Evolutionary conservation across 805 yeast species (phyloP), one percentile per base, ranked within the genome.

Genomic region (Ogataea nitratoaversa): DNA sequence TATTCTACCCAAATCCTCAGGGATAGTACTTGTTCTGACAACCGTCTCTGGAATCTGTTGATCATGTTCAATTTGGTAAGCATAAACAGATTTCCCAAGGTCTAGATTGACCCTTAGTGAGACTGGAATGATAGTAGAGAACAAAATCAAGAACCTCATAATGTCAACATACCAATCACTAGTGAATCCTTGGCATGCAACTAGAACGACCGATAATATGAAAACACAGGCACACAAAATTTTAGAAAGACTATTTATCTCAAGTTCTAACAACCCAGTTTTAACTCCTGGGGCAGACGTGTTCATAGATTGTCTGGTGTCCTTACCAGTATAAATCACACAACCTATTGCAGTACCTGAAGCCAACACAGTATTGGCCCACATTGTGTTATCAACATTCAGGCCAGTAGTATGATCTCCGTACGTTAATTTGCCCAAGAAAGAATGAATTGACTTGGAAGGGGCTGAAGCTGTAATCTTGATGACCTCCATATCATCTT

Each of bases 331-430:
- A 60, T 89, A 93, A 2, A 89, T 71, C 13, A 93, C 78, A 52
- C 91, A 80, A 2, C 95, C 99, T 35, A 90, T 69, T 7, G 95
- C 93, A 3, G 87, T 76, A 12, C 97, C 98, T 0, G 96, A 85
- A 0, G 99, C 98, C 13, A 95, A 69, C 1, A 95, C 97, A 0
- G 99, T 93, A 59, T 93, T 93, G 12, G 98, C 97, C 99, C 99
- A 93, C 59, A 95, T 63, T 0, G 99, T 88, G 56, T 91, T 90
- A 61, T 93, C 99, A 8, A 93, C 79, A 3, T 83, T 72, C 12
- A 93, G 66, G 4, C 93, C 85, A 18, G 74, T 67, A 1, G 80
- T 70, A 20, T 76, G 72, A 31, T 74, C 75, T 38, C 78, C 80
- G 44, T 72, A 70, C 2, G 78, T 68, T 18, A 90, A 58, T 48